These are phyloP conservation scores for Tricholoma terreum DNA, from an alignment of 768 basidiomycete genomes.

Conservation along the genomic window DNA sequence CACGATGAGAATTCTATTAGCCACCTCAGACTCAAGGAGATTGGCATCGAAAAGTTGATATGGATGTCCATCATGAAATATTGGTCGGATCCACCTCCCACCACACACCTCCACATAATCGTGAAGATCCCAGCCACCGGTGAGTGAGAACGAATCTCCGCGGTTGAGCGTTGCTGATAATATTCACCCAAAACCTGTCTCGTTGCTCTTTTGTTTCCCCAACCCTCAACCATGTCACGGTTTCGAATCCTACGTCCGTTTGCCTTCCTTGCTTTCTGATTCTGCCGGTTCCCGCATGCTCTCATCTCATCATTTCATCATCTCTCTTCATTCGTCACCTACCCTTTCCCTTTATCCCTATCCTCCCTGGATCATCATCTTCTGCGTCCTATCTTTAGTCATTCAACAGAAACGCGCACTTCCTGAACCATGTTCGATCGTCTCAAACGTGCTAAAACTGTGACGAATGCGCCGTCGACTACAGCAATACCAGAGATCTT, in stretches of 20 bases:
- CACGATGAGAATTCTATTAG: background rate
- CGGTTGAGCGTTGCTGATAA: too few relatives aligned
- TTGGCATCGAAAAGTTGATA: background rate
- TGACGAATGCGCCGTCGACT: background rate
- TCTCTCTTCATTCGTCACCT: background rate
- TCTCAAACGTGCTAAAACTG: background rate
- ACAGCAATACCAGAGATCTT: background rate
- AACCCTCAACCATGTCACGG: too few relatives aligned
- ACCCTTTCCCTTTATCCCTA: background rate
- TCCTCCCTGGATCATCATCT: background rate
- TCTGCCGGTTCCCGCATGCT: background rate
- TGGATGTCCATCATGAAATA: background rate
- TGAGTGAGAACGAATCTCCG: too few relatives aligned
- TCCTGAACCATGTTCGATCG: background rate
- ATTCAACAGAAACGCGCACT: background rate
- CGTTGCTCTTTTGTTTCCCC: too few relatives aligned
- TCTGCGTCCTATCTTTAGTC: background rate
- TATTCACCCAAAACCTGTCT: too few relatives aligned
- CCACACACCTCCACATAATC: background rate
- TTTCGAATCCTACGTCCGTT: too few relatives aligned
- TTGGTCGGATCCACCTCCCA: background rate
- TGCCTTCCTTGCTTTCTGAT: background rate
- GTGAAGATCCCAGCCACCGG: background rate
- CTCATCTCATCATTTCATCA: background rate
- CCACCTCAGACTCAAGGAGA: background rate